These are phyloP conservation scores for Orbilia javanica DNA, from an alignment of 2,329 filamentous ascomycete species.

Conservation along the genomic window DNA sequence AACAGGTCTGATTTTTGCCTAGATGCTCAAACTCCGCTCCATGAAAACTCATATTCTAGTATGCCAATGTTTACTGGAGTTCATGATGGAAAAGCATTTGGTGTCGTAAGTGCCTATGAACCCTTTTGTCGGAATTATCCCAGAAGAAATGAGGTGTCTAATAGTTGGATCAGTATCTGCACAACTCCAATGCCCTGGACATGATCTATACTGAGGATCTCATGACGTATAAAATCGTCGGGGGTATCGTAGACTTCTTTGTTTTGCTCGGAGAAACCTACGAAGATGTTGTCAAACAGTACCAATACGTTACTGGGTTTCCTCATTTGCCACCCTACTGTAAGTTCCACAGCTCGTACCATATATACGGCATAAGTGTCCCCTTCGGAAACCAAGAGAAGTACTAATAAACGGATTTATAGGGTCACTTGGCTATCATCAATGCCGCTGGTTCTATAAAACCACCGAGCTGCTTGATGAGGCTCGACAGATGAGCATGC, in stretches of 20 bases:
- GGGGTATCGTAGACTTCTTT: conserved; percentile 54
- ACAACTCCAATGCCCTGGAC: conserved; percentile 55
- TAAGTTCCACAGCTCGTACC: conserved; percentile 8
- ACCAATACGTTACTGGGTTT: conserved; percentile 45
- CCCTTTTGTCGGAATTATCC: no score
- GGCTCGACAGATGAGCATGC: conserved; percentile 29
- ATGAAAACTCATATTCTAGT: conserved; percentile 55
- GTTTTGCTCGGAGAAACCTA: conserved; percentile 45
- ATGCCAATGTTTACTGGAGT: conserved; percentile 50
- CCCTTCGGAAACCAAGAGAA: not conserved
- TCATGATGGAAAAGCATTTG: conserved; percentile 42
- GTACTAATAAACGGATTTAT: not conserved
- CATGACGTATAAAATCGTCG: conserved; percentile 55
- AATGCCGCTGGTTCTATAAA: conserved; percentile 80
- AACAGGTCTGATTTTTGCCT: not conserved
- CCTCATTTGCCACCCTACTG: conserved; percentile 49
- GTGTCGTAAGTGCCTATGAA: conserved; percentile 35
- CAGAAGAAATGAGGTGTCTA: not conserved
- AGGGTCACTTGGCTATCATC: conserved; percentile 77
- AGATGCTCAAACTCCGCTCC: conserved; percentile 53
- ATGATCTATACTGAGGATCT: conserved; percentile 35
- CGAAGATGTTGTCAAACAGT: conserved; percentile 44
- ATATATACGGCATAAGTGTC: not conserved
- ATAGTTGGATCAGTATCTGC: conserved; percentile 23
- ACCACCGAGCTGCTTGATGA: conserved; percentile 26